Evolutionary conservation across 2,329 filamentous ascomycete genomes (phyloP).

Genomic region (Aspergillus flavus): DNA sequence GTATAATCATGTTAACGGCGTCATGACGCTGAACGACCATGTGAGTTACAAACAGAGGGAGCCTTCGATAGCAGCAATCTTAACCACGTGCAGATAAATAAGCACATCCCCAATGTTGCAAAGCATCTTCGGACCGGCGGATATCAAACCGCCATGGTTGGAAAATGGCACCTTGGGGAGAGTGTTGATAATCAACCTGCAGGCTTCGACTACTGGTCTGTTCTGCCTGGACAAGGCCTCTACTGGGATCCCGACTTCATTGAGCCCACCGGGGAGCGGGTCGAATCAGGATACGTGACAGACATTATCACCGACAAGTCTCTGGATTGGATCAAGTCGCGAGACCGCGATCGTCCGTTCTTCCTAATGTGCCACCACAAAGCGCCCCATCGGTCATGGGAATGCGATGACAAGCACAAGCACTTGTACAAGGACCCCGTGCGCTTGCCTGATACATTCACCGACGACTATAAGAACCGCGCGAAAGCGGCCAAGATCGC

Average conservation of each 20-base stretch:
- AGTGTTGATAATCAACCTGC: constrained; percentile 50
- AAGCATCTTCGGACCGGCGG: constrained; percentile 52
- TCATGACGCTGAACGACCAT: too few species aligned
- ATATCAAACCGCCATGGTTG: constrained; percentile 57
- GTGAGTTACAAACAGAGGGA: too few species aligned
- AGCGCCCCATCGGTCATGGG: constrained; percentile 57
- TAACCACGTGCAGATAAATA: constrained; percentile 46
- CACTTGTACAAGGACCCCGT: constrained; percentile 52
- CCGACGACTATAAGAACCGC: constrained; percentile 58
- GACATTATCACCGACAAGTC: constrained; percentile 57
- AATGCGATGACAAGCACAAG: constrained; percentile 54
- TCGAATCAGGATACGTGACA: constrained; percentile 51
- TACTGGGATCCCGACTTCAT: constrained; percentile 57
- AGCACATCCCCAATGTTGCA: constrained; percentile 54
- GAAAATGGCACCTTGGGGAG: constrained; percentile 59
- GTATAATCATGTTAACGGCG: too few species aligned
- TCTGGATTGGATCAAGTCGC: constrained; percentile 44
- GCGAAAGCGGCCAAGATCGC: constrained; percentile 53
- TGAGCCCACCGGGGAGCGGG: constrained; percentile 36
- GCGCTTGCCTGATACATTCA: constrained; percentile 54
- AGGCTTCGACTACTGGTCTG: constrained; percentile 57
- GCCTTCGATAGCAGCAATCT: too few species aligned
- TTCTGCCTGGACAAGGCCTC: constrained; percentile 56
- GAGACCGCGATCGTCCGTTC: constrained; percentile 45
- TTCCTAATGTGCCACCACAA: constrained; percentile 62